phyloP scores from a whole-genome alignment of 768 basidiomycete genomes.

The Pulveroboletus frians region DNA sequence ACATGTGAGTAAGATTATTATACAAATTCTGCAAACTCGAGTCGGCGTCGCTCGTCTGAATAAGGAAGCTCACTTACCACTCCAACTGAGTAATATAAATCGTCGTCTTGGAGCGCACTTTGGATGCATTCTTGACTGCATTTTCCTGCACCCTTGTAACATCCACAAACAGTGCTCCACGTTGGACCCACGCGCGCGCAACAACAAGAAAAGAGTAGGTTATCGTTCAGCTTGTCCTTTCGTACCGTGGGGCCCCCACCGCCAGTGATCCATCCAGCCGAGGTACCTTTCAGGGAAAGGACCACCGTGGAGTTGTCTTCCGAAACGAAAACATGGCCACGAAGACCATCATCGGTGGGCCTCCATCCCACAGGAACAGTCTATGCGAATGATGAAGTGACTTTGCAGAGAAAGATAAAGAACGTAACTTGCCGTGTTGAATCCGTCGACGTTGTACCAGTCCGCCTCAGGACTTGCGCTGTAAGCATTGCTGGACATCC shows the following conservation, averaged over 20 bases:
- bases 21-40: constrained; percentile 65
- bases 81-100: constrained; percentile 83
- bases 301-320: constrained; percentile 81
- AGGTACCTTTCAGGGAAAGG: constrained; percentile 91
- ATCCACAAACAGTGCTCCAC: constrained; percentile 90
- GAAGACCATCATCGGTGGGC: constrained; percentile 80
- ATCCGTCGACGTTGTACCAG: constrained; percentile 73
- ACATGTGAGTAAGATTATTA: constrained; percentile 87
- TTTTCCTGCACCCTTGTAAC: constrained; percentile 66
- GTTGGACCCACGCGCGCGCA: constrained; percentile 93
- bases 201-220: constrained; percentile 93
- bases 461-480: constrained; percentile 40
- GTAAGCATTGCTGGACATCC: constrained; percentile 90
- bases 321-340: constrained; percentile 89
- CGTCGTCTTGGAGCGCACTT: constrained; percentile 69
- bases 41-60: neutral
- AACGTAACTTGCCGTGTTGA: constrained; percentile 48
- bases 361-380: constrained; percentile 85
- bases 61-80: constrained; percentile 46
- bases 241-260: constrained; percentile 76
- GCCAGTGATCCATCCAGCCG: constrained; percentile 59
- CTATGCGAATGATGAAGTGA: constrained; percentile 28
- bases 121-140: constrained; percentile 84
- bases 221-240: constrained; percentile 94
- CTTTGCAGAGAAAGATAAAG: neutral